These are phyloP conservation scores for Toxicodendron radicans DNA, from an alignment of 345 rosid genomes.

Conservation along the genomic window DNA sequence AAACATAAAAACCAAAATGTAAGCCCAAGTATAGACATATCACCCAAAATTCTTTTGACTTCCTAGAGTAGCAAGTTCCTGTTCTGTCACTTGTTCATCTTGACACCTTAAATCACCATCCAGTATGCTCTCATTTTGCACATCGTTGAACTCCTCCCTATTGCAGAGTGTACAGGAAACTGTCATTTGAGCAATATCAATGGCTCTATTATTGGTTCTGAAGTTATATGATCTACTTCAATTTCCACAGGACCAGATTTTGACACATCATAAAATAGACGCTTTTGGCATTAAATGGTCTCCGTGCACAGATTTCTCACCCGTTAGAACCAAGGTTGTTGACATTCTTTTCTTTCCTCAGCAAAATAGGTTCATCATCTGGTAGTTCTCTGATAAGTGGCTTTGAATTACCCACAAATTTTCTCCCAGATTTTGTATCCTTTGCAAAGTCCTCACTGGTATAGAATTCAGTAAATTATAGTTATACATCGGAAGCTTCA, in stretches of 20 bases:
- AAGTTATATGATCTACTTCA: conserved; percentile 2
- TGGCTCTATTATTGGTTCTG: background rate
- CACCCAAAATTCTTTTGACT: conserved; percentile 38
- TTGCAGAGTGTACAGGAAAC: conserved; percentile 10
- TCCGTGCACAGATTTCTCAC: conserved; percentile 26
- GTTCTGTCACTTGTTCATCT: conserved; percentile 38
- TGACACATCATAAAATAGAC: background rate
- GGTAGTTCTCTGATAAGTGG: conserved; percentile 17
- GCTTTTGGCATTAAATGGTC: background rate
- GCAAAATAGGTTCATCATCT: conserved; percentile 29
- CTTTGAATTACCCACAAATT: conserved; percentile 24
- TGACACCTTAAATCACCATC: conserved; percentile 32
- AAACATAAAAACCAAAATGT: background rate
- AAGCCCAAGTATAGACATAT: conserved; percentile 14
- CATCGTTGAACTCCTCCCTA: conserved; percentile 31
- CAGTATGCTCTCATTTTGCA: conserved; percentile 31
- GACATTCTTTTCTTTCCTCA: conserved; percentile 25
- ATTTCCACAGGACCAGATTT: background rate
- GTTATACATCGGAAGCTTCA: background rate
- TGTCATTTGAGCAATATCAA: background rate
- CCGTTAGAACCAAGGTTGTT: conserved; percentile 33
- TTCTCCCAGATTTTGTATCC: conserved; percentile 33
- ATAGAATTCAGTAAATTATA: background rate
- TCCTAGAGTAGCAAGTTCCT: conserved; percentile 36
- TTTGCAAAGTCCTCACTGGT: conserved; percentile 29